Evolutionary conservation across 2,329 filamentous ascomycete genomes (phyloP), one percentile per base, ranked within the genome.

Genomic region (Pseudogymnoascus sp.): DNA sequence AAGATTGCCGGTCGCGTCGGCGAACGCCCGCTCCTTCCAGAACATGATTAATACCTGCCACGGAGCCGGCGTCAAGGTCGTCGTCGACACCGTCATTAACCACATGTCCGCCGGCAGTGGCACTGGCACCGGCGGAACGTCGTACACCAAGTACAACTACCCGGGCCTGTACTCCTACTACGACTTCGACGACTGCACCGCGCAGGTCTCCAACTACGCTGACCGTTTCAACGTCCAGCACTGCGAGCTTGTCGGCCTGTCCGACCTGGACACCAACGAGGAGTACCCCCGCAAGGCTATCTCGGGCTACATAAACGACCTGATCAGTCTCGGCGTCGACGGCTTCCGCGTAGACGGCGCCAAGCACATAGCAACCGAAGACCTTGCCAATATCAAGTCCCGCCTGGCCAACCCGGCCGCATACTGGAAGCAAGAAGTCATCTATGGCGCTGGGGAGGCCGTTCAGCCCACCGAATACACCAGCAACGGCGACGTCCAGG

Each of bases 351-450:
- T 52, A 8, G 45, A 52, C 25, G 45, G 45, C 21, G 45, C 45
- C 8, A 52, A 52, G 25, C 45, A 52, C 14, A 52, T 52, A 28
- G 45, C 45, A 52, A 52, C 45, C 12, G 45, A 52, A 31, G 45
- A 52, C 45, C 45, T 52, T 52, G 45, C 45, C 16, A 52, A 52
- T 18, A 52, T 52, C 45, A 52, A 52, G 25, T 52, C 45, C n/a
- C 45, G 45, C 8, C 25, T 52, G 25, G 45, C 45, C 25, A 52
- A 52, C 23, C 45, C 45, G 25, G n/a, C 45, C 45, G 45, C 45
- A 25, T 52, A 52, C 45, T 52, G 45, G 45, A 52, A 52, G 25
- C 45, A 52, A n/a, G 45, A 52, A n/a, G 45, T 52, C 45, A 52
- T 52, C 45, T 52, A 52, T 8, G 45, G 45, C n/a, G 45, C 25